These are phyloP conservation scores for Pichia kluyveri DNA, from an alignment of 805 yeast species.

Conservation along the genomic window DNA sequence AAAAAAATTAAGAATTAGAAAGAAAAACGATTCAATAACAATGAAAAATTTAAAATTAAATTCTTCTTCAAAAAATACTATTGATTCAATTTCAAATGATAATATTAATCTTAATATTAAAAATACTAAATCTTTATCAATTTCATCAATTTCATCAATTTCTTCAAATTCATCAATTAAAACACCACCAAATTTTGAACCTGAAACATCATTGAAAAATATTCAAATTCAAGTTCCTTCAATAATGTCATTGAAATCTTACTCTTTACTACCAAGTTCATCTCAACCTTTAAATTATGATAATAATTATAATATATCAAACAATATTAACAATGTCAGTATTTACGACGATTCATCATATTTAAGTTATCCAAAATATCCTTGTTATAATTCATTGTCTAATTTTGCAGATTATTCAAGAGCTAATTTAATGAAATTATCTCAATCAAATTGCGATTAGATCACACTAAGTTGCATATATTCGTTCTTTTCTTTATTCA, in stretches of 20 bases:
- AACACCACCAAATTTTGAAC: too few species aligned
- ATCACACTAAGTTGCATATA: too few species aligned
- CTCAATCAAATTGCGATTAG: too few species aligned
- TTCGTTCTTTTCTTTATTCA: too few species aligned
- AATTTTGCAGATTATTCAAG: background rate
- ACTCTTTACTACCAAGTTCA: too few species aligned
- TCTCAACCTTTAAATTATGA: too few species aligned
- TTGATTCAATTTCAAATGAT: too few species aligned
- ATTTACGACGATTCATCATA: background rate
- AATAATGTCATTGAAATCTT: too few species aligned
- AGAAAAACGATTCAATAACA: background rate
- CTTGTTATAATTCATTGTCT: background rate
- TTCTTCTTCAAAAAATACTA: too few species aligned
- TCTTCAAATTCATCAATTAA: background rate
- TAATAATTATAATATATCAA: too few species aligned
- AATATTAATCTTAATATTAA: background rate
- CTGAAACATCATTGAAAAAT: background rate
- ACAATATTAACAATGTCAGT: background rate
- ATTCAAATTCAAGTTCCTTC: background rate
- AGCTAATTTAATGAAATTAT: too few species aligned
- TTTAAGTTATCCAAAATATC: background rate
- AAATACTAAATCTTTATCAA: background rate
- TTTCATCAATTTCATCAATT: background rate
- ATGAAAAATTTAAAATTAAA: background rate
- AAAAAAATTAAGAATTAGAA: constrained; percentile 29